A percentile compares a stretch with the other conserved stretches of the same genome.
Evolutionary conservation across 768 basidiomycete genomes (phyloP).

Genomic region (Vishniacozyma victoriae): DNA sequence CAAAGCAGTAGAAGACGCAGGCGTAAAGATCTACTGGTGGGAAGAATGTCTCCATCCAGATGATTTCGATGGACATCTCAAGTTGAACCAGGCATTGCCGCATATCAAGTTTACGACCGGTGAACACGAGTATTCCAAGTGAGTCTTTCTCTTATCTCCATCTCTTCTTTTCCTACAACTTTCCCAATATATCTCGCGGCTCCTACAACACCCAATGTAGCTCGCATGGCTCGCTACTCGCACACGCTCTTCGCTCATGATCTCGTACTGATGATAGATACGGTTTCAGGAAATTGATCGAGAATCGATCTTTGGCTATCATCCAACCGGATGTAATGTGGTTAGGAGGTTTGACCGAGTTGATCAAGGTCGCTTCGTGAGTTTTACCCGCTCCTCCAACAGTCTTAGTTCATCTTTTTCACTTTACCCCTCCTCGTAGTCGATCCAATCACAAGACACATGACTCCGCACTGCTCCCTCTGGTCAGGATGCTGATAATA

Average conservation of each 20-base stretch:
- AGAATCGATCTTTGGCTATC: conserved; percentile 48
- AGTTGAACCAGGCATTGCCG: conserved; percentile 46
- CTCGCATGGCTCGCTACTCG: no score
- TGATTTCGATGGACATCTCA: conserved; percentile 47
- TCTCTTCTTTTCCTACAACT: no score
- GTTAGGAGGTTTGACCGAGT: conserved; percentile 47
- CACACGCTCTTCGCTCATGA: no score
- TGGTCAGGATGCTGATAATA: neutral
- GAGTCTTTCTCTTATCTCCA: conserved; percentile 10
- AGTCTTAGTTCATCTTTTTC: neutral
- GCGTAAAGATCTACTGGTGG: conserved; percentile 50
- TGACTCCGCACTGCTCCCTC: neutral
- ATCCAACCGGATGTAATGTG: conserved; percentile 50
- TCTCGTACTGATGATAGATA: conserved; percentile 8
- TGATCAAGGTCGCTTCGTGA: conserved; percentile 45
- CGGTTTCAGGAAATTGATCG: conserved; percentile 48
- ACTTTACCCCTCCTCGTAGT: neutral
- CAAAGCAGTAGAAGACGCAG: conserved; percentile 40
- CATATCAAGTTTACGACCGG: conserved; percentile 49
- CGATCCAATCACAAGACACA: neutral
- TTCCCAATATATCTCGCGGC: no score
- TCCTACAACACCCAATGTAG: no score
- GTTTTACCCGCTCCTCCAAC: neutral
- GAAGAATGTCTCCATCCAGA: conserved; percentile 49
- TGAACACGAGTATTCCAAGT: conserved; percentile 49